Percentiles rank a stretch among this genome's conserved stretches.
Evolutionary conservation across 1,139 yeast species (phyloP).

Genomic region (Meyerozyma sp.): DNA sequence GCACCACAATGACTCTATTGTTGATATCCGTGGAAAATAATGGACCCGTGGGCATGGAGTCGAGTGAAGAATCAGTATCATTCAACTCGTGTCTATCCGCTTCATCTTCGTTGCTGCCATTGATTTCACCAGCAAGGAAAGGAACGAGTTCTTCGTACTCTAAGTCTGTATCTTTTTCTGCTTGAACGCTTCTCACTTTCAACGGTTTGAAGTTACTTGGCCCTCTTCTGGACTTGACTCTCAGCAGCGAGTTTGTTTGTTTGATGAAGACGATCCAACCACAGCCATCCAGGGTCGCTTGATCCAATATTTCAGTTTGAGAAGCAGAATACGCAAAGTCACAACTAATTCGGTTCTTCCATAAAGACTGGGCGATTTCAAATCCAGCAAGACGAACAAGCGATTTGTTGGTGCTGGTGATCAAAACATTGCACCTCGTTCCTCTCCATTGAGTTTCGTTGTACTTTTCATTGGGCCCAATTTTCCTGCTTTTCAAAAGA

Average conservation of each 20-base stretch:
- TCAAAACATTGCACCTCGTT: conserved; percentile 71
- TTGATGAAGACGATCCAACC: conserved; percentile 72
- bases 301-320: conserved; percentile 64
- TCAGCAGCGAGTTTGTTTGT: conserved; percentile 37
- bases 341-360: conserved; percentile 69
- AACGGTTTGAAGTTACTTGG: conserved; percentile 62
- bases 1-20: conserved; percentile 58
- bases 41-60: conserved; percentile 14
- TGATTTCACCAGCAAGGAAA: conserved; percentile 43
- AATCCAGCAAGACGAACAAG: conserved; percentile 55
- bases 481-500: conserved; percentile 29
- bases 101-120: conserved; percentile 19
- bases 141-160: conserved; percentile 59
- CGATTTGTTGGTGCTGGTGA: conserved; percentile 58
- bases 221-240: conserved; percentile 23
- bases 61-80: conserved; percentile 4
- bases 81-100: conserved; percentile 6
- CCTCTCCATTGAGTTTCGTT: conserved; percentile 21
- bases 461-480: conserved; percentile 16
- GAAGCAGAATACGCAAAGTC: conserved; percentile 53
- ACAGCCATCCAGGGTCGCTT: conserved; percentile 65
- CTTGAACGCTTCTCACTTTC: conserved; percentile 57
- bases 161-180: conserved; percentile 63
- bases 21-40: conserved; percentile 35
- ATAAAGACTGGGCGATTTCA: conserved; percentile 55